Evolutionary conservation across 495 filamentous ascomycete genomes (phyloP).

Genomic region (Massariosphaeria phaeospora): DNA sequence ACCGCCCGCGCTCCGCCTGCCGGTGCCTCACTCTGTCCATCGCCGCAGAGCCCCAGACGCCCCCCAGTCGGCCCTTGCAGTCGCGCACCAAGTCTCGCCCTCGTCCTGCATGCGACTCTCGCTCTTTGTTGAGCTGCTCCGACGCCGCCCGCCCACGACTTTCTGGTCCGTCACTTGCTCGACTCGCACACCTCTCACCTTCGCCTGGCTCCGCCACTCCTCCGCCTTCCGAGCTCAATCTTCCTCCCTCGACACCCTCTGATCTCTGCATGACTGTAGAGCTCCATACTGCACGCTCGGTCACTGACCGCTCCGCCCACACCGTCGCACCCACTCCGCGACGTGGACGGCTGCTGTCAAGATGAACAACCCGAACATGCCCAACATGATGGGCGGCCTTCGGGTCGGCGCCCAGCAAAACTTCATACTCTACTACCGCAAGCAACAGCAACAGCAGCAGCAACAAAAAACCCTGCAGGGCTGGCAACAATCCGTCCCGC

Average conservation of each 20-base stretch:
- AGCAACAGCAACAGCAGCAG: constrained; percentile 3
- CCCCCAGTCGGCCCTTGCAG: neutral
- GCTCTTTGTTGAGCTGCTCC: too few species aligned
- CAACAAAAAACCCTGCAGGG: constrained; percentile 6
- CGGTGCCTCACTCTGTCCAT: neutral
- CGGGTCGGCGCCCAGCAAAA: constrained; percentile 1
- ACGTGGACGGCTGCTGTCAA: constrained; percentile 10
- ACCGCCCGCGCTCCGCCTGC: neutral
- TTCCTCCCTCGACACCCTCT: neutral
- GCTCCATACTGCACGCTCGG: constrained; percentile 5
- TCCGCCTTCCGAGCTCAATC: neutral
- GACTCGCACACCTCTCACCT: neutral
- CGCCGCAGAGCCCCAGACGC: neutral
- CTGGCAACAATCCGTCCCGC: constrained; percentile 21
- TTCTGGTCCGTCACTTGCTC: neutral
- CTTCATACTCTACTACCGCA: constrained; percentile 4
- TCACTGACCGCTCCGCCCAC: constrained; percentile 2
- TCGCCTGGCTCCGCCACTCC: neutral
- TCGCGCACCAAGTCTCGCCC: neutral
- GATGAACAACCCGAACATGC: constrained; percentile 25
- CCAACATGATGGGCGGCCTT: constrained; percentile 5
- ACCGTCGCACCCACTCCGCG: constrained; percentile 15
- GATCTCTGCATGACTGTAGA: constrained; percentile 8
- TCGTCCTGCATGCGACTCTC: neutral
- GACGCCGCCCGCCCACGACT: neutral